Evolutionary conservation across 2,329 filamentous ascomycete genomes (phyloP), one percentile per base, ranked within the genome.

Genomic region (Xylariomycetidae sp.): DNA sequence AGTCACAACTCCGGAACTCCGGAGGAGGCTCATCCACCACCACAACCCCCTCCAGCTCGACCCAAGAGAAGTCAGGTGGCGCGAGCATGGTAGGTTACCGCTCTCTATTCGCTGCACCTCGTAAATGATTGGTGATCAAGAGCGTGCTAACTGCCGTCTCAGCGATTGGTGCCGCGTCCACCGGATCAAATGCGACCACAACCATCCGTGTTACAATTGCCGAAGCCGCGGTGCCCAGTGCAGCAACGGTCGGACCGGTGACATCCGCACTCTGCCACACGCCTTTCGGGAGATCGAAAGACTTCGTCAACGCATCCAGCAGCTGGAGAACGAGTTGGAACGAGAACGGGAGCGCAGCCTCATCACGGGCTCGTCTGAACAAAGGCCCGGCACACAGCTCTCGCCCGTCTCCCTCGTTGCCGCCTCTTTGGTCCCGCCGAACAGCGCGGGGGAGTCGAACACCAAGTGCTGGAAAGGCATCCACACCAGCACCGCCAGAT

Each of bases 101-200:
- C n/a, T n/a, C n/a, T n/a, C n/a, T n/a, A n/a, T n/a, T n/a, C n/a
- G n/a, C n/a, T n/a, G n/a, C n/a, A n/a, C n/a, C n/a, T n/a, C n/a
- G n/a, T n/a, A n/a, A n/a, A n/a, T n/a, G n/a, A n/a, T n/a, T n/a
- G n/a, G n/a, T n/a, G n/a, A 14, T 19, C 16, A n/a, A n/a, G n/a
- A n/a, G n/a, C n/a, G n/a, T 30, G 12, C 32, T 38, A 17, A 38
- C 37, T 32, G 48, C 4, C 43, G 48, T 34, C 57, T 58, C 2
- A 64, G 62, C 41, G 53, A 59, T 29, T 57, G 54, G 49, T 66
- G 62, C 40, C 61, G 62, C 2, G 45, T 57, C n/a, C 52, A 64
- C 31, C 55, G 62, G 12, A 54, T 62, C 33, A 64, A 61, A 39
- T 66, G 62, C 41, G 61, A 64, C 44, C 51, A 49, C 29, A 46